Conservation (phyloP, 257 asterid species). For the Osmanthus fragrans region DNA sequence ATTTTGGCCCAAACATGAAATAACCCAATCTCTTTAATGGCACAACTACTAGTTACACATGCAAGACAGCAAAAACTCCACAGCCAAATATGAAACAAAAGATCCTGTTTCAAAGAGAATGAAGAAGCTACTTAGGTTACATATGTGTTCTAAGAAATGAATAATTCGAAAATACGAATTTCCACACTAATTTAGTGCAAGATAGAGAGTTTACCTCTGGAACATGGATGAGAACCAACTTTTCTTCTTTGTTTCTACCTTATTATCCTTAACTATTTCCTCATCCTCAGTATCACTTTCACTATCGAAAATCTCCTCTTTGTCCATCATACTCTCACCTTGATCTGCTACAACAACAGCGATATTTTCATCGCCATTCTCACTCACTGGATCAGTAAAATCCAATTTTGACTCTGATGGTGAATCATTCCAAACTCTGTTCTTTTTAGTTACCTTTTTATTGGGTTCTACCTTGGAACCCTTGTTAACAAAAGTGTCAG, state of each 20-base stretch:
- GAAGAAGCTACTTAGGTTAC: neutral
- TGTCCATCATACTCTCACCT: constrained; percentile 98
- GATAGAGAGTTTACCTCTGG: constrained; percentile 56
- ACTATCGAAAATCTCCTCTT: constrained; percentile 77
- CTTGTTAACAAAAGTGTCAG: constrained; percentile 52
- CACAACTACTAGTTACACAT: neutral
- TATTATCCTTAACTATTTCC: constrained; percentile 46
- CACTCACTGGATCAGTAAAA: constrained; percentile 80
- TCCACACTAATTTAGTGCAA: constrained; percentile 1
- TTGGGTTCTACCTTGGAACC: constrained; percentile 68
- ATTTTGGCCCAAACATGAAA: neutral
- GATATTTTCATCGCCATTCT: constrained; percentile 61
- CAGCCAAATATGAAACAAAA: neutral
- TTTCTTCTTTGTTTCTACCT: constrained; percentile 62
- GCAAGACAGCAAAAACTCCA: neutral
- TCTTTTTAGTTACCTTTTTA: constrained; percentile 64
- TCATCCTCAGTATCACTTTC: constrained; percentile 76
- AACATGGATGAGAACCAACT: constrained; percentile 98
- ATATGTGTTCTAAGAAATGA: neutral
- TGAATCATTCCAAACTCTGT: constrained; percentile 85
- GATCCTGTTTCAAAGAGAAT: neutral
- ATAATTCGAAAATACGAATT: neutral
- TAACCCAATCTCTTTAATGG: neutral
- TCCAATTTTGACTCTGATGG: constrained; percentile 69
- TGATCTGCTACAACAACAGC: constrained; percentile 56